A percentile compares a stretch with the other conserved stretches of the same genome.
Conservation (phyloP, 2,329 filamentous ascomycete species). For the Fusarium sambucinum region DNA sequence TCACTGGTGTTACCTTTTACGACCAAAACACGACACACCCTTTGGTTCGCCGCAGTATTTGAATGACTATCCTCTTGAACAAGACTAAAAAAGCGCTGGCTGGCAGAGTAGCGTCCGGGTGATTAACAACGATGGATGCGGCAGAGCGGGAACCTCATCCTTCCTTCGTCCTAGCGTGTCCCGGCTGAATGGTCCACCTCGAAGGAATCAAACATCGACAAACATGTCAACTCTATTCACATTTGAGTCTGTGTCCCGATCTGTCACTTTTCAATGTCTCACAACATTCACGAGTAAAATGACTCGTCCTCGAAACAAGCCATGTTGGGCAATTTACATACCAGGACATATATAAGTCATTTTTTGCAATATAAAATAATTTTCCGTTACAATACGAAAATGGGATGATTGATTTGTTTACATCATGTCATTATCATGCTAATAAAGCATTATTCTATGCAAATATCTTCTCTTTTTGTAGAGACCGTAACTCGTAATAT, state of each 20-base stretch:
- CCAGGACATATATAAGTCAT: neutral
- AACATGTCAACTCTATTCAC: neutral
- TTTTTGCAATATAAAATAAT: neutral
- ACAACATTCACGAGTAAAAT: neutral
- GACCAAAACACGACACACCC: constrained; percentile 45
- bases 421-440: neutral
- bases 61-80: constrained; percentile 16
- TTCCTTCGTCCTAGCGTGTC: constrained; percentile 1
- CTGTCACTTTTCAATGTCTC: neutral
- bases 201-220: neutral
- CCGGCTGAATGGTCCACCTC: constrained; percentile 11
- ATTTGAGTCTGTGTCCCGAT: neutral
- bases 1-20: constrained; percentile 60
- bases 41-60: constrained; percentile 11
- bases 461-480: neutral
- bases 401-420: no score
- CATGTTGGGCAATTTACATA: neutral
- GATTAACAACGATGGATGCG: constrained; percentile 6
- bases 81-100: constrained; percentile 11
- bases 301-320: neutral
- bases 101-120: neutral
- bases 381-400: neutral
- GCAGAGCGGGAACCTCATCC: constrained; percentile 4
- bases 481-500: constrained; percentile 2
- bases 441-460: constrained; percentile 6